Conservation (phyloP, 1,284 basidiomycete genomes). For the Phylloporus sp. region DNA sequence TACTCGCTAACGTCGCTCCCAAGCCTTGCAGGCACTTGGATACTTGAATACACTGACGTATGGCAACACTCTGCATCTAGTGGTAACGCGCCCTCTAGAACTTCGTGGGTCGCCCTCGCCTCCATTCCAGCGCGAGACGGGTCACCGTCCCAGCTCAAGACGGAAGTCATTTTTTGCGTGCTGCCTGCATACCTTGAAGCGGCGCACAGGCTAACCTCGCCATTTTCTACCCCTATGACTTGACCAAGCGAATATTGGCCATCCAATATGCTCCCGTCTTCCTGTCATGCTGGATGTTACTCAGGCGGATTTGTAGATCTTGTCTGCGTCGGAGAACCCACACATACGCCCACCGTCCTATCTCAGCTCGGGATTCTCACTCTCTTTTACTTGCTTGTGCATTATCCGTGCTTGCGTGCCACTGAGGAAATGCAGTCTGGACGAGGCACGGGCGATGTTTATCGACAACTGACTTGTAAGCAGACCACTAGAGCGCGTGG, state of each 20-base stretch:
- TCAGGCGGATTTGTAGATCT: constrained; percentile 60
- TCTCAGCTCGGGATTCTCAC: constrained; percentile 83
- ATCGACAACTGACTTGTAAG: constrained; percentile 74
- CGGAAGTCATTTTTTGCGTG: constrained; percentile 50
- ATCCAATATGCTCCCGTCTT: constrained; percentile 61
- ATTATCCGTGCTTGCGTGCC: constrained; percentile 47
- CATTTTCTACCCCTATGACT: constrained; percentile 83
- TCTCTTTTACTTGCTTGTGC: constrained; percentile 69
- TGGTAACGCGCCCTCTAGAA: constrained; percentile 49
- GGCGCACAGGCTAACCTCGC: constrained; percentile 81
- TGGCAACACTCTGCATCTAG: constrained; percentile 68
- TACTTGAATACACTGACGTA: constrained; percentile 89
- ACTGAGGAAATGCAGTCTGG: constrained; percentile 38
- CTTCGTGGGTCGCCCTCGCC: constrained; percentile 62
- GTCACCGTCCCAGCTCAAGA: constrained; percentile 40
- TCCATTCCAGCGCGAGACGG: constrained; percentile 71
- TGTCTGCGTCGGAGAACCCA: constrained; percentile 73
- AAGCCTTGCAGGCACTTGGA: constrained; percentile 84
- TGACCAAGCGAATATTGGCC: constrained; percentile 76
- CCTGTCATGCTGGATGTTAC: background rate
- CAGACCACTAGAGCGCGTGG: constrained; percentile 59
- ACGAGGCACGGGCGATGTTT: constrained; percentile 58
- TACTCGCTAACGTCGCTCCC: constrained; percentile 12
- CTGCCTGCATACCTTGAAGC: constrained; percentile 61
- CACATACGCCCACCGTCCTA: constrained; percentile 83